Base-by-base conservation (phyloP, 1,284 basidiomycete species). In the Malassezia arunalokei region DNA sequence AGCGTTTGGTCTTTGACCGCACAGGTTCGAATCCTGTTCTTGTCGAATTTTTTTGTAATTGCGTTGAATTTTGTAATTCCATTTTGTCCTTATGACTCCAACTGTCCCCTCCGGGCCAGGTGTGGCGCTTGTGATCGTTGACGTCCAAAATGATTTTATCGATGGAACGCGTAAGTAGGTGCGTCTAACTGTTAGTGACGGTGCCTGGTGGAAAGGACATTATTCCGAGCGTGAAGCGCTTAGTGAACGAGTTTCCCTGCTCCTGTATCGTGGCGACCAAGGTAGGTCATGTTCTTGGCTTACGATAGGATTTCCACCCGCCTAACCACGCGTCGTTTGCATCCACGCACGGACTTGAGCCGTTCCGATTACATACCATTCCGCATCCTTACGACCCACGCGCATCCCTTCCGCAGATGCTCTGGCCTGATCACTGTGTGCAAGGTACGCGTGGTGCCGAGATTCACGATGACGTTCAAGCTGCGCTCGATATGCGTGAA, bases 371-470 rank as follows among this genome's bases (percentile, higher is more conserved):
- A 39, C 73, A 76, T 51, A 55, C 59, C 17, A 64, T 79, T 6
- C 73, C 60, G 32, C 73, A 75, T 9, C 60, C 56, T 20, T 48
- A 50, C 33, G 62, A 71, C 71, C 41, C 11, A 6, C 32, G 74
- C 58, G 60, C 5, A 73, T 76, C 62, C 71, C 65, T 31, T 72
- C 76, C 52, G 60, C 78, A 79, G 57, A 76, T 76, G 41, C 73
- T 83, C 12, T 83, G 82, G 82, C 82, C 82, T 1, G 79, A 78
- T 44, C 82, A 83, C 68, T 81, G 80, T 63, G 77, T 81, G 40
- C 58, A 58, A 32, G 60, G 56, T 3, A 65, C 64, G 7, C 5
- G 65, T 11, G 79, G 79, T 31, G 73, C 74, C 50, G 75, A 75
- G 54, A 65, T 81, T 27, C 73, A 78, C 24, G 54, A 67, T n/a